Percentiles rank a stretch among this genome's conserved stretches.
Evolutionary conservation across 2,329 filamentous ascomycete genomes (phyloP).

Genomic region (Pseudogymnoascus sp.): DNA sequence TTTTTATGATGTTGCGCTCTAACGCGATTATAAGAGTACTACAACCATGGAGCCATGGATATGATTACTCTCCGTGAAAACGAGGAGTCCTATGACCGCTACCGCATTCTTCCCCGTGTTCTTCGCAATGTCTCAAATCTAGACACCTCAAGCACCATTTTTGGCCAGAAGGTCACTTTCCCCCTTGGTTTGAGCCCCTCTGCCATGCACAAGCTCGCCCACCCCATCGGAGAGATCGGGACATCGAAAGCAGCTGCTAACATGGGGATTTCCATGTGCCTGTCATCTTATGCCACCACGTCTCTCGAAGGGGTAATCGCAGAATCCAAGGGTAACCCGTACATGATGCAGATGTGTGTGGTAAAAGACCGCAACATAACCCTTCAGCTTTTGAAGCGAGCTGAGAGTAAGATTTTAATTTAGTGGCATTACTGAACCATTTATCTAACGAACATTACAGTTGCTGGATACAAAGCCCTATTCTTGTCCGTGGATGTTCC

Average conservation of each 20-base stretch:
- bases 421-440: not conserved
- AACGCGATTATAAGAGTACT: constrained; percentile 4
- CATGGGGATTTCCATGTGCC: constrained; percentile 18
- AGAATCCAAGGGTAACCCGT: constrained; percentile 8
- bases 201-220: constrained; percentile 50
- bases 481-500: constrained; percentile 48
- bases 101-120: constrained; percentile 31
- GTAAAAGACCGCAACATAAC: constrained; percentile 3
- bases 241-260: constrained; percentile 40
- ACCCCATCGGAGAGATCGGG: constrained; percentile 49
- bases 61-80: not conserved
- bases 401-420: not conserved
- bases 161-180: constrained; percentile 24
- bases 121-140: constrained; percentile 10
- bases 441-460: constrained; percentile 17
- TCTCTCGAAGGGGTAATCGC: constrained; percentile 5
- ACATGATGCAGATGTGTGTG: constrained; percentile 10
- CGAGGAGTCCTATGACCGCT: constrained; percentile 33
- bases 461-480: constrained; percentile 43
- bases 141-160: constrained; percentile 9
- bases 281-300: constrained; percentile 9
- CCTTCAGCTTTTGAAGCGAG: constrained; percentile 8
- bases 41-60: constrained; percentile 7
- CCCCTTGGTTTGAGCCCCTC: constrained; percentile 54
- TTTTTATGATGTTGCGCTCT: not conserved